Evolutionary conservation across 2,329 filamentous ascomycete genomes (phyloP), one percentile per base, ranked within the genome.

Genomic region (Verticillium nubilum): DNA sequence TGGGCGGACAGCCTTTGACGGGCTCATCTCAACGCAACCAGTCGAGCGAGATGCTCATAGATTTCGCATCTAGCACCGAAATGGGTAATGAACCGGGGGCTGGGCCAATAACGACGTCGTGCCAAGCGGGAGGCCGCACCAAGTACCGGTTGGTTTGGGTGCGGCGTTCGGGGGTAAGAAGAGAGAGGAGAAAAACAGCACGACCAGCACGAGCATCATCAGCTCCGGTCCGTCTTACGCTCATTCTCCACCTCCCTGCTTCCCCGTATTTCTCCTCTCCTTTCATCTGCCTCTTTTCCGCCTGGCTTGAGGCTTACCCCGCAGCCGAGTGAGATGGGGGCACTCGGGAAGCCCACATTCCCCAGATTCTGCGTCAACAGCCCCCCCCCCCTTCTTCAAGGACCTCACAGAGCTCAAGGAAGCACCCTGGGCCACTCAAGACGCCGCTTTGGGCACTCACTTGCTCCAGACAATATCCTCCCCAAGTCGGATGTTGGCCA

Each of bases 41-140:
- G 42, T 23, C 42, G 42, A 50, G n/a, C 42, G 42, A 50, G 42
- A 13, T 50, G 42, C 42, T 50, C 42, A 50, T 54, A 54, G 57
- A 25, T 53, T 59, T 62, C 61, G 59, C 61, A 55, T 62, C 61
- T 58, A 62, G 58, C 47, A 55, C 61, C 57, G 57, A 62, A 62
- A 59, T 5, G 61, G 59, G 59, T 31, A 62, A 58, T 59, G 13
- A 33, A 33, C 61, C 61, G 61, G 56, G 26, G 17, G 54, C 26
- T 57, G 19, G 57, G 31, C 61, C 61, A 62, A 62, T 62, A 26
- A 52, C 54, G 29, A 35, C 27, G 3, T 42, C 57, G 61, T 50
- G 42, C 61, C 61, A 62, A 62, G 61, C 29, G 31, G 13, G 52
- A 33, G 54, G 59, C 61, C 54, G 57, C 57, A 57, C 50, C 52